Conservation (phyloP, 495 filamentous ascomycete genomes). For the Ramalina intermedia region DNA sequence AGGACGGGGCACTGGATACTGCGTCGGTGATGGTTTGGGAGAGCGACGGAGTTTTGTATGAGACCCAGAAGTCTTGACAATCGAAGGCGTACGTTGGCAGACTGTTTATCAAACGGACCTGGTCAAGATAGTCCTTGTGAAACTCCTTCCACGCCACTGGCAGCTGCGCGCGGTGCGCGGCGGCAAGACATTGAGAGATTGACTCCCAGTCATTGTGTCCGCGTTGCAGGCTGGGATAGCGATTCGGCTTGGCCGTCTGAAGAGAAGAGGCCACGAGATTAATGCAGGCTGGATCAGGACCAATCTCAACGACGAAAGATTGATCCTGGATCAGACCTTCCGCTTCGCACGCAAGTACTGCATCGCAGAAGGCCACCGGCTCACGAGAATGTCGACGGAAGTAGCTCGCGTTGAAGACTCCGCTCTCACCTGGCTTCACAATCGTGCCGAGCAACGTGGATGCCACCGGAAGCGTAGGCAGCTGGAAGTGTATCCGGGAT, state of each 20-base stretch:
- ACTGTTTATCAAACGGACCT: constrained; percentile 28
- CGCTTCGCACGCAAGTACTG: constrained; percentile 23
- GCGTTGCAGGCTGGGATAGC: constrained; percentile 18
- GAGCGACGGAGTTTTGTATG: constrained; percentile 31
- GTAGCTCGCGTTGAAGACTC: constrained; percentile 29
- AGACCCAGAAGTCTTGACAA: constrained; percentile 53
- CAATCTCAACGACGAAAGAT: constrained; percentile 35
- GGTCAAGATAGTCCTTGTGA: constrained; percentile 40
- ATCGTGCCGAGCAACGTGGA: constrained; percentile 37
- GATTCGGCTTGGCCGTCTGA: constrained; percentile 9
- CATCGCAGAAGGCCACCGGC: constrained; percentile 12
- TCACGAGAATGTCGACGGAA: constrained; percentile 8
- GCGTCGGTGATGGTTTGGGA: constrained; percentile 7
- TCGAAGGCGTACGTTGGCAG: constrained; percentile 55
- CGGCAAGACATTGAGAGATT: constrained; percentile 33
- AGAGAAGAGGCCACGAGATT: constrained; percentile 42
- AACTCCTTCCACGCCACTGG: constrained; percentile 49
- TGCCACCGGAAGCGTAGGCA: constrained; percentile 47
- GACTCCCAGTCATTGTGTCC: constrained; percentile 35
- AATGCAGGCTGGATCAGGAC: constrained; percentile 42
- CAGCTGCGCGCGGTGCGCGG: constrained; percentile 38
- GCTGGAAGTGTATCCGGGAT: constrained; percentile 40
- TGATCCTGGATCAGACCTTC: constrained; percentile 31
- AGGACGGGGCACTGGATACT: constrained; percentile 2
- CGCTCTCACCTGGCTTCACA: constrained; percentile 22